A percentile compares a stretch with the other conserved stretches of the same genome.
These are phyloP conservation scores for Linum usitatissimum DNA, from an alignment of 345 rosid species.

Conservation along the genomic window DNA sequence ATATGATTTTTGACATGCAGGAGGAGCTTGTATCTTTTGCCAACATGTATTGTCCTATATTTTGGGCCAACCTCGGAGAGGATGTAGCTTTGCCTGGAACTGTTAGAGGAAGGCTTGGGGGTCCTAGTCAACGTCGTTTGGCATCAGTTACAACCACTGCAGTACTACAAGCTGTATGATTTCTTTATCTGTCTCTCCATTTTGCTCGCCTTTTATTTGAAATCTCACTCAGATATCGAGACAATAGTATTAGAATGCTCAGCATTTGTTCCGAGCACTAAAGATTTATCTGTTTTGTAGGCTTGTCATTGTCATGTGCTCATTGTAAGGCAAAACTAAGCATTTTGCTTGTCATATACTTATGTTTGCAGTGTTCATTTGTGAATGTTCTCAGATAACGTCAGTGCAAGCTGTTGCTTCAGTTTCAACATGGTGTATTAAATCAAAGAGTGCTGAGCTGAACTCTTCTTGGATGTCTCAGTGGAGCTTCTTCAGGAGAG, in stretches of 20 bases:
- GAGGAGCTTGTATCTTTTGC: constrained; percentile 57
- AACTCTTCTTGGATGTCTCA: constrained; percentile 38
- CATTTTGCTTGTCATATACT: too few relatives aligned
- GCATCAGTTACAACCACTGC: constrained; percentile 48
- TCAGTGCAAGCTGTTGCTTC: constrained; percentile 52
- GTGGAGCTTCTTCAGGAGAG: constrained; percentile 57
- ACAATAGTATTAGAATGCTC: background rate
- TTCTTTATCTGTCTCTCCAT: constrained; percentile 10
- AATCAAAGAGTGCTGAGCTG: constrained; percentile 32
- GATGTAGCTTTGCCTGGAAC: constrained; percentile 52
- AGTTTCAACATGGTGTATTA: constrained; percentile 44
- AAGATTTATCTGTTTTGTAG: background rate
- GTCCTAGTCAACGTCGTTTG: constrained; percentile 92
- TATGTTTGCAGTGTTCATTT: too few relatives aligned
- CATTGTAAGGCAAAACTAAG: too few relatives aligned
- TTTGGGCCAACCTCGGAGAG: constrained; percentile 36
- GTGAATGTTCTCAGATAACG: constrained; percentile 26
- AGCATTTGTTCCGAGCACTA: background rate
- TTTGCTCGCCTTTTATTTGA: constrained; percentile 7
- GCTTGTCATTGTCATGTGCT: too few relatives aligned
- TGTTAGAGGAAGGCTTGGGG: constrained; percentile 81
- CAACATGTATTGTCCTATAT: constrained; percentile 48
- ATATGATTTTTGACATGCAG: constrained; percentile 32
- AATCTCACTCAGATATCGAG: background rate
- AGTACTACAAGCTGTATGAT: constrained; percentile 72